Evolutionary conservation across 1,284 basidiomycete genomes (phyloP), one percentile per base, ranked within the genome.

Genomic region (Apiotrichum veenhuisii): DNA sequence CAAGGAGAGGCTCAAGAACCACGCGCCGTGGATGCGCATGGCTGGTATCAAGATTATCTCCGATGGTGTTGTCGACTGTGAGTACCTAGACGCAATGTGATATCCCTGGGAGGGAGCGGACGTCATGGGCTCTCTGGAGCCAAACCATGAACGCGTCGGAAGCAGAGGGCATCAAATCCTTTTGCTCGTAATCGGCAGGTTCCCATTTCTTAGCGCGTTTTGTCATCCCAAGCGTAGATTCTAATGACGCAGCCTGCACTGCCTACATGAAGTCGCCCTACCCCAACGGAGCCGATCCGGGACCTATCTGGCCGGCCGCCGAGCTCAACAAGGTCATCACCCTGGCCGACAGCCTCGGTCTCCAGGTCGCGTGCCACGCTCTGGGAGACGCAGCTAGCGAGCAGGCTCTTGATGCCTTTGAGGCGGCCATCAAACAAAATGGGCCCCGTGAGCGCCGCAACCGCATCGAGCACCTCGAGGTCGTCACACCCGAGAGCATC

Each of bases 401-500:
- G 25, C 57, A 59, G 49, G 69, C 69, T 2, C 59, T 71, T 3
- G 65, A 71, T 38, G 62, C 62, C 3, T 60, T 69, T 34, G 69
- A 67, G 26, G 49, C 52, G 5, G 66, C 66, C 8, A 48, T 62
- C 46, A 26, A 43, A 5, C 37, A 52, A 25, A 69, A 69, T 48
- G 64, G 62, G 1, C 44, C 50, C 15, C 44, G 43, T 1, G 48
- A 57, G 15, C 59, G 64, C 1, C 59, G 64, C 27, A 64, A 67
- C 52, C 58, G 69, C 3, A 64, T 71, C 22, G 69, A 71, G 54
- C 69, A 71, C 52, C 63, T 71, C n/a, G 69, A 71, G 46, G 52
- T 61, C 11, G 53, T 65, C 33, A 58, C 56, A 0, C 18, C 37
- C 15, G 65, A 65, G 30, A 54, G 52, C 7, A 64, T 71, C 43